phyloP scores from a whole-genome alignment of 805 yeast species.

The Nematodospora valgi region DNA sequence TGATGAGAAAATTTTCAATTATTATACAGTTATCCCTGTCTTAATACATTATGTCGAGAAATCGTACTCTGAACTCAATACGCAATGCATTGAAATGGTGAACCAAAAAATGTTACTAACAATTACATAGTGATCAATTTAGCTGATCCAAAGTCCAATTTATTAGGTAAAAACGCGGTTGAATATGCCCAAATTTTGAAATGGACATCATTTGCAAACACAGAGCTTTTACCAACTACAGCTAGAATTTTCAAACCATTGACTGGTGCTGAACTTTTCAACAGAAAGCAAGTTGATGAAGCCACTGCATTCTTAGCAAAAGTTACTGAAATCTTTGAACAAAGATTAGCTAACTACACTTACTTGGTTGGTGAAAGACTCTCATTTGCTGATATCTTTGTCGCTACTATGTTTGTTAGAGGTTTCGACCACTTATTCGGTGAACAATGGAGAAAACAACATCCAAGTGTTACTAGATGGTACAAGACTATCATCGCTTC shows the following conservation, averaged over 20 bases:
- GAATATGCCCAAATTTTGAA: conserved; percentile 66
- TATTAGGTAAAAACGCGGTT: conserved; percentile 62
- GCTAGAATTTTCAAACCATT: conserved; percentile 57
- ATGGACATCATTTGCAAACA: conserved; percentile 77
- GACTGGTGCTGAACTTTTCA: conserved; percentile 66
- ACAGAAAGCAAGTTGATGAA: conserved; percentile 65
- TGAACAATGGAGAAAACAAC: conserved; percentile 55
- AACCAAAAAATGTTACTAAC: conserved; percentile 9
- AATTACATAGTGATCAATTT: conserved; percentile 39
- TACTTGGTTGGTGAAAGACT: conserved; percentile 65
- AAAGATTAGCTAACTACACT: conserved; percentile 56
- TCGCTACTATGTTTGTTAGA: conserved; percentile 48
- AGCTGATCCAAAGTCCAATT: conserved; percentile 41
- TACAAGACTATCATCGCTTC: conserved; percentile 50
- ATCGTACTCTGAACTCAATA: conserved; percentile 44
- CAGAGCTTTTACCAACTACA: conserved; percentile 53
- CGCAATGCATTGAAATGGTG: background rate
- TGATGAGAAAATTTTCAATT: conserved; percentile 56
- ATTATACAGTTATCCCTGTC: conserved; percentile 84
- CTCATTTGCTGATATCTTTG: conserved; percentile 57
- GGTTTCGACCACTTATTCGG: conserved; percentile 62
- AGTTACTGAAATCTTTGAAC: conserved; percentile 47
- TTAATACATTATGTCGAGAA: conserved; percentile 74
- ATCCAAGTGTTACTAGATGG: conserved; percentile 72
- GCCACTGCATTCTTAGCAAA: conserved; percentile 35